phyloP scores from a whole-genome alignment of 2,329 filamentous ascomycete species.

The Elsinoe fawcettii region DNA sequence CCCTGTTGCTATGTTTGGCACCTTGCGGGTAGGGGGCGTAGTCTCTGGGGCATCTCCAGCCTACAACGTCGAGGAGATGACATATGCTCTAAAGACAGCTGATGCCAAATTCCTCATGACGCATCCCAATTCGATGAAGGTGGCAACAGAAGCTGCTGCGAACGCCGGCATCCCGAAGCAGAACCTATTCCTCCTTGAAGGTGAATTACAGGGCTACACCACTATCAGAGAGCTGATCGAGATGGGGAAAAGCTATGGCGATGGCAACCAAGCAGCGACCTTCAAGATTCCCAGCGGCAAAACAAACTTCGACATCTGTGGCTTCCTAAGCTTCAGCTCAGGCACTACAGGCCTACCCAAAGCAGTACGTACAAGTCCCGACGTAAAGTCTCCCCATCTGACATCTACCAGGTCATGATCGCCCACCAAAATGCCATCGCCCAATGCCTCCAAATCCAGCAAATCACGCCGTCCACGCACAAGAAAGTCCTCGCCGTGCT shows the following conservation, averaged over 20 bases:
- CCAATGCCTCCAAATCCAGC: slow-evolving; percentile 53
- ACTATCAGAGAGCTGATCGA: slow-evolving; percentile 41
- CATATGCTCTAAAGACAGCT: slow-evolving; percentile 53
- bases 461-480: slow-evolving; percentile 44
- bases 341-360: slow-evolving; percentile 46
- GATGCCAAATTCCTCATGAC: slow-evolving; percentile 53
- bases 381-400: background rate
- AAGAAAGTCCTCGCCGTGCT: slow-evolving; percentile 50
- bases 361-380: slow-evolving; percentile 28
- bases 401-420: slow-evolving; percentile 40
- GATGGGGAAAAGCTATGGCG: slow-evolving; percentile 36
- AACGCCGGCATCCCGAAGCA: slow-evolving; percentile 47
- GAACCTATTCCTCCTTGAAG: slow-evolving; percentile 51
- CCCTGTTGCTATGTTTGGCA: slow-evolving; percentile 51
- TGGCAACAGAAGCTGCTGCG: slow-evolving; percentile 48
- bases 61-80: slow-evolving; percentile 62
- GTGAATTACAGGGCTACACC: slow-evolving; percentile 42
- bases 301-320: slow-evolving; percentile 50
- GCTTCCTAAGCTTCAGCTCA: slow-evolving; percentile 44
- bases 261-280: slow-evolving; percentile 38
- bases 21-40: slow-evolving; percentile 45
- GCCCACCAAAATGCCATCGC: slow-evolving; percentile 49
- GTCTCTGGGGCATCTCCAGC: slow-evolving; percentile 57
- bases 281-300: slow-evolving; percentile 47
- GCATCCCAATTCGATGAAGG: slow-evolving; percentile 46